These are phyloP conservation scores for Strobilomyces dryophilus DNA, from an alignment of 768 basidiomycete species.

Conservation along the genomic window DNA sequence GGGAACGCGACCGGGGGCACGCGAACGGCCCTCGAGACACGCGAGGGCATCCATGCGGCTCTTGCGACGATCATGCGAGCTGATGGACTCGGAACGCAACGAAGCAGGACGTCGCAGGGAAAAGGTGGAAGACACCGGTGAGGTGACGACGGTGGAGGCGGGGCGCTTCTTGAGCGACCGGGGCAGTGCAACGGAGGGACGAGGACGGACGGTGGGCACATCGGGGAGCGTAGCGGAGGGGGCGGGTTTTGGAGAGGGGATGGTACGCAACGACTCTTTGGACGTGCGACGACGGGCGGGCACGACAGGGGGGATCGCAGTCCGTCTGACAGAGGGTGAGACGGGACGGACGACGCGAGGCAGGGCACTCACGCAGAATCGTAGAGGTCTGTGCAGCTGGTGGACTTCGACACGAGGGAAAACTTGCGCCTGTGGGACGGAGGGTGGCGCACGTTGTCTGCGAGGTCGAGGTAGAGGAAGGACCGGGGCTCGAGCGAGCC, in stretches of 20 bases:
- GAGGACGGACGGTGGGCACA: slow-evolving; percentile 25
- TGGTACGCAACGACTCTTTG: slow-evolving; percentile 41
- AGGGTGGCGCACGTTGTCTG: slow-evolving; percentile 44
- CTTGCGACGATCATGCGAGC: slow-evolving; percentile 41
- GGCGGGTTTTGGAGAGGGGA: slow-evolving; percentile 59
- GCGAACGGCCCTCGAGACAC: slow-evolving; percentile 53
- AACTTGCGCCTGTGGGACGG: slow-evolving; percentile 36
- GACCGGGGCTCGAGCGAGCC: slow-evolving; percentile 45
- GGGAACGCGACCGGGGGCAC: slow-evolving; percentile 19
- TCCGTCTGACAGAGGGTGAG: slow-evolving; percentile 16
- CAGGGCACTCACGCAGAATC: slow-evolving; percentile 11
- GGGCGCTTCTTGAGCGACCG: slow-evolving; percentile 7
- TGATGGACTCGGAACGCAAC: slow-evolving; percentile 35
- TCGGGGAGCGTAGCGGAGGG: slow-evolving; percentile 52
- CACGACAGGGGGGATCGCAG: slow-evolving; percentile 8
- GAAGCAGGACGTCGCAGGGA: slow-evolving; percentile 15
- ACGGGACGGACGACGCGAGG: neutral
- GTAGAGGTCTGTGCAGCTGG: slow-evolving; percentile 21
- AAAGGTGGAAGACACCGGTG: slow-evolving; percentile 11
- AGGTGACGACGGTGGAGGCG: slow-evolving; percentile 19
- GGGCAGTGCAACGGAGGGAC: neutral
- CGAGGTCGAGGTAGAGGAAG: slow-evolving; percentile 67
- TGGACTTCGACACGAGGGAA: slow-evolving; percentile 28
- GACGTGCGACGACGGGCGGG: slow-evolving; percentile 30
- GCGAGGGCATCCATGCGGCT: slow-evolving; percentile 62